Base-by-base conservation (phyloP, 2,329 filamentous ascomycete genomes). In the Sporothrix brunneoviolacea region DNA sequence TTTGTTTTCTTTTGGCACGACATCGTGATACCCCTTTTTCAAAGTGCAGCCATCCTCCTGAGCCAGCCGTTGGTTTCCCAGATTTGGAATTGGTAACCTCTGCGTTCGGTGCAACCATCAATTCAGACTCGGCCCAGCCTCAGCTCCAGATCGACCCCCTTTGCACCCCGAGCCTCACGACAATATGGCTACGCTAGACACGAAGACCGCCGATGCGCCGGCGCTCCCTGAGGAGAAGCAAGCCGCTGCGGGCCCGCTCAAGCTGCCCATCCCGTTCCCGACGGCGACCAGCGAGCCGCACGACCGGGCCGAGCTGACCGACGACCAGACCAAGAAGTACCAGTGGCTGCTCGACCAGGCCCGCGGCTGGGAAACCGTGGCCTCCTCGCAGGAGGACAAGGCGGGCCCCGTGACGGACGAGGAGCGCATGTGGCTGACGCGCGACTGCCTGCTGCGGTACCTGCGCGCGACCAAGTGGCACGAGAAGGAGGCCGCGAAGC, bases 391-490 rank as follows among this genome's bases (percentile, higher is more conserved):
- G 7, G 77, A 79, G 48, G 84, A 68, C 55, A 75, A 76, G 54
- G 76, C 65, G 8, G 79, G 80, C 3, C 82, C 88, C 2, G 70
- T 97, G 52, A 83, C 81, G 45, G 89, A 95, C 52, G 71, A 74
- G 45, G 93, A 98, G 70, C 85, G 82, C 62, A 82, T 93, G 71
- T 98, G 89, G 83, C 77, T 98, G 58, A 95, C 91, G 12, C 82
- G 83, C 57, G 93, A 98, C 66, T 97, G 91, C 64, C 77, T 98
- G 15, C 76, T 96, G 36, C 86, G 93, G 59, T 98, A 95, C 66
- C 82, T 98, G 27, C 86, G 91, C 53, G 93, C 93, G 18, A 91
- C 89, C 33, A 96, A 95, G 69, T 98, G 93, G 90, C 76, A 83
- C 58, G 76, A 86, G 44, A 71, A 80, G 38, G 82, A 91, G 42